Conservation (phyloP, 768 basidiomycete species). For the Rhodocollybia butyracea region DNA sequence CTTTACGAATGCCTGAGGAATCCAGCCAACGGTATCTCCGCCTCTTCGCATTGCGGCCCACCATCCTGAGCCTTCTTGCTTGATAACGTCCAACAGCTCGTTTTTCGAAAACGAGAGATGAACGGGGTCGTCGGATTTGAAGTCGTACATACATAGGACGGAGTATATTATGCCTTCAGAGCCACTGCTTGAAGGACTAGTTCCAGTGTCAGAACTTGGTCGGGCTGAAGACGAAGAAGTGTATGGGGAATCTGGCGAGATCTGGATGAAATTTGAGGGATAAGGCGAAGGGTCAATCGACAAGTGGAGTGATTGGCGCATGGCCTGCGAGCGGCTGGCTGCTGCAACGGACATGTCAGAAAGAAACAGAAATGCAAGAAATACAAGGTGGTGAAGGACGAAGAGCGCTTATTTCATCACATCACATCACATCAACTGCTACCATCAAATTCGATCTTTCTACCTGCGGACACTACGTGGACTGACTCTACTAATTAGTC, state of each 20-base stretch:
- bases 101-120: constrained; percentile 62
- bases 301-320: constrained; percentile 39
- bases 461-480: no score
- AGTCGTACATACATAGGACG: constrained; percentile 68
- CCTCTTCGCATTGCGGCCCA: constrained; percentile 70
- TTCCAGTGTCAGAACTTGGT: constrained; percentile 26
- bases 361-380: neutral
- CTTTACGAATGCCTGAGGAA: constrained; percentile 68
- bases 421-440: neutral
- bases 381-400: neutral
- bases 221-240: constrained; percentile 30
- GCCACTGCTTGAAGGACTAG: constrained; percentile 27
- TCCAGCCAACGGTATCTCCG: constrained; percentile 64
- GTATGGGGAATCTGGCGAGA: constrained; percentile 23
- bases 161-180: constrained; percentile 40
- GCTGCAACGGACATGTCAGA: neutral
- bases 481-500: no score
- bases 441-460: no score
- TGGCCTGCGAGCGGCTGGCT: constrained; percentile 27
- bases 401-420: neutral
- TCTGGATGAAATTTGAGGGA: constrained; percentile 19
- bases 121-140: constrained; percentile 55
- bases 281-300: constrained; percentile 32
- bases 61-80: constrained; percentile 73
- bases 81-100: constrained; percentile 67